Base-by-base conservation (phyloP, 2,329 filamentous ascomycete genomes). In the Aspergillus ochraceoroseus region DNA sequence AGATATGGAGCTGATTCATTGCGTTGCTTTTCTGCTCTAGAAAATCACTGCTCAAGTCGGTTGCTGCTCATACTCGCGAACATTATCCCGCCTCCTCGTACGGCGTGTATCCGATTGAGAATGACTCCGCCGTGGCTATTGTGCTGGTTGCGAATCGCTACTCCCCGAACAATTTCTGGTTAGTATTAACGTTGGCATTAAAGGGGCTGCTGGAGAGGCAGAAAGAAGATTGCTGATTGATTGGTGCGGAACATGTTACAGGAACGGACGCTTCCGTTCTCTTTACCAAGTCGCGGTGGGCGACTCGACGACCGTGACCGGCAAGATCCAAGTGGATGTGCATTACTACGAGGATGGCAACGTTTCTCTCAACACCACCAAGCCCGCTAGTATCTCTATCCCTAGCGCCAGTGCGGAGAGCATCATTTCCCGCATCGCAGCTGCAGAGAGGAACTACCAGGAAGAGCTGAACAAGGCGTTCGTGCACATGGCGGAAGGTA, bases 291-390 rank as follows among this genome's bases (percentile, higher is more conserved):
- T 85, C 65, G 76, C 82, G 48, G 81, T 88, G 1, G 71, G 80
- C 1, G 53, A 59, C 4, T 53, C 63, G 15, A 74, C 74, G 49
- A 73, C 73, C 32, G 71, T 96, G 29, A 80, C 82, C 25, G 92
- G 92, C 55, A 80, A 75, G 44, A 82, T 96, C 66, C 87, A 90
- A 65, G 86, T 95, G 38, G 89, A 96, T 55, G 90, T 98, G 36
- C 92, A 98, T 74, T 98, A 98, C 75, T 98, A 98, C 71, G 92
- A 98, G 70, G 94, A 98, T 62, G 92, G 92, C 48, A 98, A 98
- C 62, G 92, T 98, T 43, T 84, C 92, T 2, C 77, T 98, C 44
- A 75, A 90, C 49, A 95, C 92, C n/a, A 83, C 79, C 58, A 95
- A 95, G 70, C 72, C 83, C 7, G 64, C 90, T 8, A 73, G 73